A percentile compares a stretch with the other conserved stretches of the same genome.
phyloP scores from a whole-genome alignment of 306 rosid species.

The Acacia melanoxylon region DNA sequence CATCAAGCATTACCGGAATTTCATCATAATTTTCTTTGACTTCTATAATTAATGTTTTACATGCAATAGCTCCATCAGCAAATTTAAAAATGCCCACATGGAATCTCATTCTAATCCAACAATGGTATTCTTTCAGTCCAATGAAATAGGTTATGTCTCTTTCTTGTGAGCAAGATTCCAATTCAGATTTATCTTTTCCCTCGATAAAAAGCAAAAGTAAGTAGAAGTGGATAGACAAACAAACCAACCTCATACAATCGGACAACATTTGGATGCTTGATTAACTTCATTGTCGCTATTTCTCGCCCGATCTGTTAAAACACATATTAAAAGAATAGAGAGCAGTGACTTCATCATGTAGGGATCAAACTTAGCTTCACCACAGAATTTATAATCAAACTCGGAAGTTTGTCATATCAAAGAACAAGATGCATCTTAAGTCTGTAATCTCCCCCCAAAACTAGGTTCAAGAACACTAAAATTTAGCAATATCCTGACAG shows the following conservation, averaged over 20 bases:
- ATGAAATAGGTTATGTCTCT: background rate
- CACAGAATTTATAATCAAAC: background rate
- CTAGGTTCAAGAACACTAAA: slow-evolving; percentile 5
- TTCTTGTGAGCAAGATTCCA: background rate
- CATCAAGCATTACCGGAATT: background rate
- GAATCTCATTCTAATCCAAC: background rate
- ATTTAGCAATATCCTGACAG: slow-evolving; percentile 9
- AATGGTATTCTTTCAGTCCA: background rate
- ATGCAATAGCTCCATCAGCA: background rate
- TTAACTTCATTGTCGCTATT: slow-evolving; percentile 92
- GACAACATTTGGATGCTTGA: slow-evolving; percentile 97
- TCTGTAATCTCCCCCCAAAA: slow-evolving; percentile 13
- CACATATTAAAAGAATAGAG: slow-evolving; percentile 1
- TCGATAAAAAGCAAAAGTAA: background rate
- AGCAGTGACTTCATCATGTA: slow-evolving; percentile 18
- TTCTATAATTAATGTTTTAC: background rate
- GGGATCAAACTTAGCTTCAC: slow-evolving; percentile 14
- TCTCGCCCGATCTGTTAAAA: slow-evolving; percentile 80
- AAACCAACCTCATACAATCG: slow-evolving; percentile 70
- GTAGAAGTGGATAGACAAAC: slow-evolving; percentile 24
- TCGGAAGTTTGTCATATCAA: background rate
- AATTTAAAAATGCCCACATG: background rate
- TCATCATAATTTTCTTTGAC: background rate
- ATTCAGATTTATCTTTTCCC: background rate
- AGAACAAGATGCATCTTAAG: slow-evolving; percentile 10